Base-by-base conservation (phyloP, 805 yeast species). In the Wickerhamiella alocasiicola region DNA sequence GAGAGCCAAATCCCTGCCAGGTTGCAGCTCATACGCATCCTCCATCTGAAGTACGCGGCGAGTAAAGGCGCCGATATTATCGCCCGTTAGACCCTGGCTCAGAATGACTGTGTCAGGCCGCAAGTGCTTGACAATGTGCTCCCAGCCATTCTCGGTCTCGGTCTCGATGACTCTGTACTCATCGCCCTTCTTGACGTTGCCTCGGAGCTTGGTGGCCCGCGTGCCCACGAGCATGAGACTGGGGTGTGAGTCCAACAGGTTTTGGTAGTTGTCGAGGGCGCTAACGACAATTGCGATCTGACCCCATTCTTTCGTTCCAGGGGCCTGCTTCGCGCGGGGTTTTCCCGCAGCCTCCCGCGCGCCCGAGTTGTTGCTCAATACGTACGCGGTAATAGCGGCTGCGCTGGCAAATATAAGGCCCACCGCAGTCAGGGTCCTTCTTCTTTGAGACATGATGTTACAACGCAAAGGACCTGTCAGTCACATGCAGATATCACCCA, bases 51-150 rank as follows among this genome's bases (percentile, higher is more conserved):
- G 39, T 11, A 49, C 41, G 11, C 43, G 26, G 2, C 42, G 44
- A n/a, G 46, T 46, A 35, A 49, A 49, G 18, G 37, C 31, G 5
- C 39, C 36, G 23, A 49, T 33, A 11, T 31, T 42, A 11, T 31
- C 41, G 17, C 36, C 42, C 11, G 20, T 39, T 3, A 28, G 43
- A 4, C 43, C 47, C 2, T 41, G 43, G 9, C 53, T 50, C 9
- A 53, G 37, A 5, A 52, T 44, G 28, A 50, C 52, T 31, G 43
- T 36, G 15, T 65, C 62, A 25, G 70, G 62, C 17, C 58, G 55
- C 19, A 75, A 39, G 43, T 73, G 78, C 45, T 72, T 72, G 17
- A 73, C 60, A n/a, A 75, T 62, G 27, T 76, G 73, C 59, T 72
- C 67, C 9, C 72, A 54, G 2, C 80, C 77, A 9, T 55, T 59